Evolutionary conservation across 257 asterid genomes (phyloP).

Genomic region (Nicotiana knightiana): DNA sequence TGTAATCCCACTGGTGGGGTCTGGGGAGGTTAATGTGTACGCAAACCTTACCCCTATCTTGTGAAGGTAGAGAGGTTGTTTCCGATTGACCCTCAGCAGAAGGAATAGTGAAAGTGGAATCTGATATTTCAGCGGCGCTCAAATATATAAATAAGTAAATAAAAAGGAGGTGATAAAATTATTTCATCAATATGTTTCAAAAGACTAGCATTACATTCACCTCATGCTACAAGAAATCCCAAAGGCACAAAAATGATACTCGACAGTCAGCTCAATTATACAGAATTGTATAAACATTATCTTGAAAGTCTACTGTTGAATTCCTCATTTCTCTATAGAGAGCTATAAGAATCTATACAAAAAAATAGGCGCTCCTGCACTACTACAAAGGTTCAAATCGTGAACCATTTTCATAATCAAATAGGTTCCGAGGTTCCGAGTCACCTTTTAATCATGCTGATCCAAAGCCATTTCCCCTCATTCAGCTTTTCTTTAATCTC

Average conservation of each 20-base stretch:
- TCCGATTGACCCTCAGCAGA: too few relatives aligned
- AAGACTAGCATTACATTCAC: not conserved
- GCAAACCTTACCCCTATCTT: too few relatives aligned
- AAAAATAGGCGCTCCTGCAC: not conserved
- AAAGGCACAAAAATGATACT: not conserved
- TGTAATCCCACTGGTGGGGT: too few relatives aligned
- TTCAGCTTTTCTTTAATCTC: conserved; percentile 57
- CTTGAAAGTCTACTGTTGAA: not conserved
- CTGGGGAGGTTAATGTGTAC: too few relatives aligned
- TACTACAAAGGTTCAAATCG: not conserved
- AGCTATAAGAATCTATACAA: not conserved
- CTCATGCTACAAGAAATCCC: not conserved
- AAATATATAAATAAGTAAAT: not conserved
- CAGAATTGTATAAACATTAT: not conserved
- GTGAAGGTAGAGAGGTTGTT: too few relatives aligned
- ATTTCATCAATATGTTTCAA: not conserved
- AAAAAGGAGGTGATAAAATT: not conserved
- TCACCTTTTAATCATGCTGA: conserved; percentile 22
- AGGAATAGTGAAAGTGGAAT: too few relatives aligned
- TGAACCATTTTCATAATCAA: not conserved
- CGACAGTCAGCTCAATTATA: not conserved
- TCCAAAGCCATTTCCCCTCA: conserved; percentile 79
- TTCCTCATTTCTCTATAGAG: not conserved
- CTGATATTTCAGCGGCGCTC: too few relatives aligned
- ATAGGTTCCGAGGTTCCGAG: not conserved